Evolutionary conservation across 495 filamentous ascomycete species (phyloP).

Genomic region (Penicillium soppii): DNA sequence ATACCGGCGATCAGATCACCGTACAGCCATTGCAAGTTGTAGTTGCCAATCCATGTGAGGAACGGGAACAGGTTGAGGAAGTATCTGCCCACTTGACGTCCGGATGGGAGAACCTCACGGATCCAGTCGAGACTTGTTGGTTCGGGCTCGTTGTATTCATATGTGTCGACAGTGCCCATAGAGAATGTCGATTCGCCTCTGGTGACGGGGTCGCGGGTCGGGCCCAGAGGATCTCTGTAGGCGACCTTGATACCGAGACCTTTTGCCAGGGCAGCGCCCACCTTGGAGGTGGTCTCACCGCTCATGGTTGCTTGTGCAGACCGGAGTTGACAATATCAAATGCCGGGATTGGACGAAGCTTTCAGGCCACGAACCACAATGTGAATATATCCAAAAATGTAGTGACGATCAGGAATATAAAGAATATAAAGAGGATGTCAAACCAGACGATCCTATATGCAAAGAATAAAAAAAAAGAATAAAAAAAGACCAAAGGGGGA

Average conservation of each 20-base stretch:
- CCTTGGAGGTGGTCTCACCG: slow-evolving; percentile 45
- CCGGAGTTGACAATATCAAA: slow-evolving; percentile 9
- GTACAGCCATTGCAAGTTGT: slow-evolving; percentile 84
- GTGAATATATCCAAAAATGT: slow-evolving; percentile 7
- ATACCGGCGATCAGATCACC: slow-evolving; percentile 93
- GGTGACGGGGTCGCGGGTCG: slow-evolving; percentile 53
- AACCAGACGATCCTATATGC: slow-evolving; percentile 14
- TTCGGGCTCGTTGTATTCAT: slow-evolving; percentile 77
- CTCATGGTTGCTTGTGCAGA: slow-evolving; percentile 31
- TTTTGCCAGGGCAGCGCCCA: slow-evolving; percentile 75
- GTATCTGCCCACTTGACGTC: slow-evolving; percentile 56
- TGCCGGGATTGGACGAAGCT: slow-evolving; percentile 7
- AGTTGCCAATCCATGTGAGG: slow-evolving; percentile 78
- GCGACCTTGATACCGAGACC: slow-evolving; percentile 83
- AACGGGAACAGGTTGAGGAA: slow-evolving; percentile 78
- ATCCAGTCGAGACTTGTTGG: slow-evolving; percentile 76
- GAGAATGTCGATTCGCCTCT: slow-evolving; percentile 81
- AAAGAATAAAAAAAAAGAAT: slow-evolving; percentile 14
- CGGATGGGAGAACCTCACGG: slow-evolving; percentile 55
- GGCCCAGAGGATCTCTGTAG: slow-evolving; percentile 53
- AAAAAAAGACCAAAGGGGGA: slow-evolving; percentile 6
- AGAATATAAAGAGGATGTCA: slow-evolving; percentile 18
- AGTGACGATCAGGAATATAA: slow-evolving; percentile 20
- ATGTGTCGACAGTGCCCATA: slow-evolving; percentile 70
- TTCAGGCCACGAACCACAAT: background rate